Conservation (phyloP, 306 rosid species). For the Casuarina cunninghamiana region DNA sequence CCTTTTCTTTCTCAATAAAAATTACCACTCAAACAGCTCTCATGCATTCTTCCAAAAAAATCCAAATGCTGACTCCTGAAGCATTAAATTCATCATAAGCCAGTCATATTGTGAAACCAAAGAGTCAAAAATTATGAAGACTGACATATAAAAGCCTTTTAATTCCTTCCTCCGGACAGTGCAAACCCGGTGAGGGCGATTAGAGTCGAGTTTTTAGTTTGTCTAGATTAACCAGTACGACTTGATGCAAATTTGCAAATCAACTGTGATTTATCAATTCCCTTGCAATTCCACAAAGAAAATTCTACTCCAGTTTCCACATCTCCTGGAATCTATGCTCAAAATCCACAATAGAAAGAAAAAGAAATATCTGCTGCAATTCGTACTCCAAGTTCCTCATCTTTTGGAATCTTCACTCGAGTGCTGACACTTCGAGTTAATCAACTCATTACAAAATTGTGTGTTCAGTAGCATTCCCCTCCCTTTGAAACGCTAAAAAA, state of each 20-base stretch:
- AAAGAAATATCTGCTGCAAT: no score
- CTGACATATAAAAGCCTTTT: background rate
- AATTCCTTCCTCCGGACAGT: background rate
- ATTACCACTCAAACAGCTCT: background rate
- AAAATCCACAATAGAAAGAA: background rate
- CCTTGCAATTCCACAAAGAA: background rate
- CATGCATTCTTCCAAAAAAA: background rate
- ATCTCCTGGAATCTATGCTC: background rate
- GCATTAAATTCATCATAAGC: background rate
- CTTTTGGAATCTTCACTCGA: background rate
- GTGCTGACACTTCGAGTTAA: background rate
- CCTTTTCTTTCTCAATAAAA: background rate
- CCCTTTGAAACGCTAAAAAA: background rate
- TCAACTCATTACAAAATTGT: background rate
- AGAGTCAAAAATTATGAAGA: background rate
- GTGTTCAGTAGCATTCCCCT: background rate
- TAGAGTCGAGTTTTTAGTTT: background rate
- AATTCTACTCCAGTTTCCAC: background rate
- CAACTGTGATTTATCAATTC: background rate
- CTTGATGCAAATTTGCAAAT: constrained; percentile 5
- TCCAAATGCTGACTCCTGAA: background rate
- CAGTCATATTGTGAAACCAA: background rate
- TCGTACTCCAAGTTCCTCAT: background rate
- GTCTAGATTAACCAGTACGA: background rate
- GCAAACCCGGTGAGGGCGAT: background rate